Percentiles rank a stretch among this genome's conserved stretches.
These are phyloP conservation scores for Cunninghamia lanceolata DNA, from an alignment of 75 land plant species.

Conservation along the genomic window DNA sequence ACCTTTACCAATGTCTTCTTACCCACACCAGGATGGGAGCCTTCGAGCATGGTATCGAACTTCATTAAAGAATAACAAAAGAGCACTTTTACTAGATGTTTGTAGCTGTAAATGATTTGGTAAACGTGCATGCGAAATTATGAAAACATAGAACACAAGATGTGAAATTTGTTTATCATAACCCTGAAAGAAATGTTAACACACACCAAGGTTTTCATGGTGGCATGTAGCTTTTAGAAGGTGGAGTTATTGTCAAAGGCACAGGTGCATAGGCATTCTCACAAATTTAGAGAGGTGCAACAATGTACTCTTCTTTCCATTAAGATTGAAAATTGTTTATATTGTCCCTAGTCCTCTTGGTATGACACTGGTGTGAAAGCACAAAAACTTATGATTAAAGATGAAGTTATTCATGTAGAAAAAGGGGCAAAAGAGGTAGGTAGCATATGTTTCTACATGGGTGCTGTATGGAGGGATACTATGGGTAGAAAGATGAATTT, in stretches of 20 bases:
- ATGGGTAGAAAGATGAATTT: constrained; percentile 95
- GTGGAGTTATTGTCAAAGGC: constrained; percentile 52
- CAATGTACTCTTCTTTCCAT: constrained; percentile 92
- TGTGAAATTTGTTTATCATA: no score
- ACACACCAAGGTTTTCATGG: no score
- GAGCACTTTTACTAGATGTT: no score
- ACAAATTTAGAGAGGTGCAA: no score
- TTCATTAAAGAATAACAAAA: no score
- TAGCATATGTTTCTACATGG: constrained; percentile 98
- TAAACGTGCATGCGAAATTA: no score
- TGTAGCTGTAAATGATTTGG: no score
- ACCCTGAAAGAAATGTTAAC: no score
- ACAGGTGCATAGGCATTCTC: constrained; percentile 92
- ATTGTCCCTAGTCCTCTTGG: constrained; percentile 96
- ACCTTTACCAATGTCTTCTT: no score
- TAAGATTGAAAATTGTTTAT: constrained; percentile 96
- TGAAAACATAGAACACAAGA: no score
- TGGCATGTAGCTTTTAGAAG: neutral
- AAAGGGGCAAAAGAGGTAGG: constrained; percentile 98
- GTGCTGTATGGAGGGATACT: constrained; percentile 99
- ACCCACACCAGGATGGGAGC: no score
- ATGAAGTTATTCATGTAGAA: constrained; percentile 82
- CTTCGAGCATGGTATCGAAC: no score
- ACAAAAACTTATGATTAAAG: constrained; percentile 80
- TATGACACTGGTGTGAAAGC: constrained; percentile 81